Evolutionary conservation across 2,329 filamentous ascomycete genomes (phyloP).

Genomic region (Penicillium oxalicum): DNA sequence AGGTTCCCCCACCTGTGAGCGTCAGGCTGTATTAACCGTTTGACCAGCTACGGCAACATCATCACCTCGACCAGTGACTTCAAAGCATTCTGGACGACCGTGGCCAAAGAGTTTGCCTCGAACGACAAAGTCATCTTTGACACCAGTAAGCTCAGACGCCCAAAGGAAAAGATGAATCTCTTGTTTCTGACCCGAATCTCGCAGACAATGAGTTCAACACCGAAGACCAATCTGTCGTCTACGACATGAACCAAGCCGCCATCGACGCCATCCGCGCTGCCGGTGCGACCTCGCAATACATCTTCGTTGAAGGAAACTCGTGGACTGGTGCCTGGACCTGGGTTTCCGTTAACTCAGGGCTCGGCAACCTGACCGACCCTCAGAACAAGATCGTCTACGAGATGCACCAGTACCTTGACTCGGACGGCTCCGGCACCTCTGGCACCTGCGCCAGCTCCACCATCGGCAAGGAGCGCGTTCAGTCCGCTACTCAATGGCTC

Average conservation of each 20-base stretch:
- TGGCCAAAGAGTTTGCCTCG: slow-evolving; percentile 49
- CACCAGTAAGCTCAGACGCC: slow-evolving; percentile 38
- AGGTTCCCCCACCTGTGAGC: slow-evolving; percentile 1
- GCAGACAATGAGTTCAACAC: slow-evolving; percentile 59
- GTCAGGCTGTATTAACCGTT: not conserved
- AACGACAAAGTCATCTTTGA: slow-evolving; percentile 57
- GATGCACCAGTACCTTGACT: slow-evolving; percentile 59
- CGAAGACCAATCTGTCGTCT: slow-evolving; percentile 55
- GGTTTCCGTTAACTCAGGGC: slow-evolving; percentile 38
- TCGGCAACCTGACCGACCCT: slow-evolving; percentile 47
- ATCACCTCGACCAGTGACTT: slow-evolving; percentile 52
- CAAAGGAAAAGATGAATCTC: not conserved
- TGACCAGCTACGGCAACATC: slow-evolving; percentile 30
- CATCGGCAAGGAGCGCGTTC: slow-evolving; percentile 49
- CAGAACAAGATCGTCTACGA: slow-evolving; percentile 52
- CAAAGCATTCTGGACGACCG: slow-evolving; percentile 51
- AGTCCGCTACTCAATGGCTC: slow-evolving; percentile 42
- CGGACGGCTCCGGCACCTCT: slow-evolving; percentile 49
- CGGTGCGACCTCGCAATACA: slow-evolving; percentile 53
- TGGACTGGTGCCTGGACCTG: slow-evolving; percentile 47
- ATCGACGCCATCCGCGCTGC: slow-evolving; percentile 56
- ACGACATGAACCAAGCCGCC: slow-evolving; percentile 58
- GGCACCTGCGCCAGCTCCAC: slow-evolving; percentile 48
- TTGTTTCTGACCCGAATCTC: not conserved
- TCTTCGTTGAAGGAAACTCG: slow-evolving; percentile 55